Percentiles rank a stretch among this genome's conserved stretches.
Conservation (phyloP, 2,329 filamentous ascomycete genomes). For the Malbranchea cinnamomea region DNA sequence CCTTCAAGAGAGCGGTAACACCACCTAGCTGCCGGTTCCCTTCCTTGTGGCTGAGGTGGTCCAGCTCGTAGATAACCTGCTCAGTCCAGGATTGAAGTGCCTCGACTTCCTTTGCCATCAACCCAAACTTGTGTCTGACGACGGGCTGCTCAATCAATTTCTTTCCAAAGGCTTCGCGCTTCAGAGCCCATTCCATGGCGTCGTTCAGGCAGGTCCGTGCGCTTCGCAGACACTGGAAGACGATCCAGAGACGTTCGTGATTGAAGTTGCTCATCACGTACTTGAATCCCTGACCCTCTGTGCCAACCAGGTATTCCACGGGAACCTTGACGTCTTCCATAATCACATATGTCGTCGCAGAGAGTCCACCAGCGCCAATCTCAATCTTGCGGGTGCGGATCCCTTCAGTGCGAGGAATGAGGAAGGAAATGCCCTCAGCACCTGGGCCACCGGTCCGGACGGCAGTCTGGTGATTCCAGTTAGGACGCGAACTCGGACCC, state of each 20-base stretch:
- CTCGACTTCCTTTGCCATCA: slow-evolving; percentile 97
- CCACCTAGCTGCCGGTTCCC: slow-evolving; percentile 93
- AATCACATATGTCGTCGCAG: slow-evolving; percentile 90
- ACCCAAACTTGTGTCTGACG: slow-evolving; percentile 91
- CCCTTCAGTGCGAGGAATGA: slow-evolving; percentile 81
- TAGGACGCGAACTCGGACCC: no score
- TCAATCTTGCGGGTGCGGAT: slow-evolving; percentile 93
- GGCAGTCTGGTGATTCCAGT: no score
- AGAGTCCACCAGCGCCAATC: slow-evolving; percentile 93
- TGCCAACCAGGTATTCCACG: slow-evolving; percentile 96
- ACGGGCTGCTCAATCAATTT: slow-evolving; percentile 93
- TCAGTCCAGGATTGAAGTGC: slow-evolving; percentile 95
- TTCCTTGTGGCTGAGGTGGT: slow-evolving; percentile 85
- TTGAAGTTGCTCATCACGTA: slow-evolving; percentile 99
- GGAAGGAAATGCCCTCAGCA: slow-evolving; percentile 84
- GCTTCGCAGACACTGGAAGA: slow-evolving; percentile 94
- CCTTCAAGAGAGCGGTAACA: slow-evolving; percentile 85
- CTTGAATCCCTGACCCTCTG: slow-evolving; percentile 96
- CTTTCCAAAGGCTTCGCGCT: slow-evolving; percentile 92
- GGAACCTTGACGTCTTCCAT: slow-evolving; percentile 99
- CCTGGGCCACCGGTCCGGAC: slow-evolving; percentile 78
- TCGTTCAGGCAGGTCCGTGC: slow-evolving; percentile 95
- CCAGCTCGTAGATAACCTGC: slow-evolving; percentile 83
- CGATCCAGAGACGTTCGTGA: slow-evolving; percentile 96
- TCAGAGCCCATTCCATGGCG: slow-evolving; percentile 90